Evolutionary conservation across 2,329 filamentous ascomycete genomes (phyloP), one percentile per base, ranked within the genome.

Genomic region (Xenoacremonium recifei): DNA sequence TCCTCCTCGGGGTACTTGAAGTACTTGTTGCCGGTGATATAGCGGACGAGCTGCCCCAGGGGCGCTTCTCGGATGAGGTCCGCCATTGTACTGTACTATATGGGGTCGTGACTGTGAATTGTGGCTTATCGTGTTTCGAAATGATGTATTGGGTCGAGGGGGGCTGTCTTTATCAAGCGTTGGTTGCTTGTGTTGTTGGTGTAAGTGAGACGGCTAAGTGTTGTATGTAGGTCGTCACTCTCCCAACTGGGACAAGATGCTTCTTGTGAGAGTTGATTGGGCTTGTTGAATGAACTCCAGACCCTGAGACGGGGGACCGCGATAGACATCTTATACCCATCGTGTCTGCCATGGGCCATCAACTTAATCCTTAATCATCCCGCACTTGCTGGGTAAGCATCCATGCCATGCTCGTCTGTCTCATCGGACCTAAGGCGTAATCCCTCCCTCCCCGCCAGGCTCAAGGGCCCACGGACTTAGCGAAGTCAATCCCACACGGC

Each of bases 1-100:
- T 65, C 66, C 48, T 85, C 81, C 64, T 84, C 80, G 13, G 79
- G 79, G 45, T 83, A 84, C 44, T 72, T 69, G 11, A 84, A 65
- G 32, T 76, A 56, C 31, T 63, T 69, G 55, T 79, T 80, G 21
- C 63, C 61, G 3, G 79, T 78, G 40, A 73, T 37, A 51, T 68
- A 76, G 51, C 80, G 72, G 49, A 84, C 69, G 36, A 82, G 50
- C 51, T 83, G 79, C 51, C 80, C 80, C 48, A 82, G 52, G 20
- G 79, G 71, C 45, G 79, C 71, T 42, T 83, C 80, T 57, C 78
- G 67, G 42, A 83, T 55, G 17, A 62, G 31, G 38, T 63, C 63
- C 39, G 56, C 55, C 57, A 66, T 57, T 39, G 42, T 34, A 30
- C 39, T 20, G 37, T 32, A 10, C 19, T 21, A 30, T 17, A 15